These are phyloP conservation scores for Naganishia albida DNA, from an alignment of 1,284 basidiomycete genomes.

Conservation along the genomic window DNA sequence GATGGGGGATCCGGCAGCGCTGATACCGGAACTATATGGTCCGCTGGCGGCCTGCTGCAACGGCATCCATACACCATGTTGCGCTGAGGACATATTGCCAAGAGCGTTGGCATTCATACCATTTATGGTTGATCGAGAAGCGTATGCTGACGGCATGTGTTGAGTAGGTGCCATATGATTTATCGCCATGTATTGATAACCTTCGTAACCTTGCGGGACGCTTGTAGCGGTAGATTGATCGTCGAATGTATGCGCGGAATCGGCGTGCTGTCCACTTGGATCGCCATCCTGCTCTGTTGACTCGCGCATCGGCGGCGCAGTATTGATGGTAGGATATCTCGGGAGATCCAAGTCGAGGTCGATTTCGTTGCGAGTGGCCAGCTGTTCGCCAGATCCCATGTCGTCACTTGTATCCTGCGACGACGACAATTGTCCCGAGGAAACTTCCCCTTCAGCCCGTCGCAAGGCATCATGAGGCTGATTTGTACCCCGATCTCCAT, in stretches of 20 bases:
- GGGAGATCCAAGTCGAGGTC: constrained; percentile 32
- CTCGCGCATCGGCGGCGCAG: constrained; percentile 10
- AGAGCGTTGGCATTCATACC: constrained; percentile 17
- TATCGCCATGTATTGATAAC: constrained; percentile 27
- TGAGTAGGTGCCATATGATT: constrained; percentile 19
- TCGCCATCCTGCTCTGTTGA: constrained; percentile 1
- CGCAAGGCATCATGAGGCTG: constrained; percentile 19
- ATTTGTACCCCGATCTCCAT: constrained; percentile 12
- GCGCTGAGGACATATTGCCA: constrained; percentile 3
- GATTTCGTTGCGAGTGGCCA: neutral
- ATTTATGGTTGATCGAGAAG: constrained; percentile 1
- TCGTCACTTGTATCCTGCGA: constrained; percentile 31
- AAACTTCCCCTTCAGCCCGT: constrained; percentile 24
- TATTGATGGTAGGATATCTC: constrained; percentile 27
- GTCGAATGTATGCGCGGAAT: neutral
- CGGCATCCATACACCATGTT: constrained; percentile 35
- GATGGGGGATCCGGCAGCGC: constrained; percentile 13
- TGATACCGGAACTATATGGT: constrained; percentile 14
- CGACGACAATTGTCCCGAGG: constrained; percentile 17
- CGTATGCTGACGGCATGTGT: constrained; percentile 3
- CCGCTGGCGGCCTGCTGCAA: constrained; percentile 21
- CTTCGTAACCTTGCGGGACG: constrained; percentile 9
- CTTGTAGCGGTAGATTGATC: neutral
- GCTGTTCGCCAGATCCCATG: neutral
- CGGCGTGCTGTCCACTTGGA: constrained; percentile 8